Percentiles rank a stretch among this genome's conserved stretches.
Conservation (phyloP, 495 filamentous ascomycete species). For the Aspergillus nanangensis region DNA sequence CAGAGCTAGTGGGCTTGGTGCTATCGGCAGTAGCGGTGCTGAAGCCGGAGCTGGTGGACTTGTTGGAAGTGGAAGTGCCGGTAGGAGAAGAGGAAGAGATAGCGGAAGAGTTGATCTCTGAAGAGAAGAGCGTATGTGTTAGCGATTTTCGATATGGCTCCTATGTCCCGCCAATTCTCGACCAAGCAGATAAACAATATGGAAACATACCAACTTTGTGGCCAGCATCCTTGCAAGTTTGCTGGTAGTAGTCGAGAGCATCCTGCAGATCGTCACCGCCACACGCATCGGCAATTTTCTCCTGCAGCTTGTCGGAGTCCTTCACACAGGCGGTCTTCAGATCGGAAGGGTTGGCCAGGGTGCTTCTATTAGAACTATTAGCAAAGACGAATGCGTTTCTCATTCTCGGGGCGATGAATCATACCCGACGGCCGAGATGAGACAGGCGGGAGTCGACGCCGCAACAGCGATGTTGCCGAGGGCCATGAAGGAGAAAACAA, state of each 20-base stretch:
- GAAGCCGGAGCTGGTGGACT: constrained; percentile 16
- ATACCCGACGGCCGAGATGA: constrained; percentile 35
- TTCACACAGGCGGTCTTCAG: constrained; percentile 27
- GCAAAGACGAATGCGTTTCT: no score
- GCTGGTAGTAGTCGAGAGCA: constrained; percentile 28
- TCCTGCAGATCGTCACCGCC: constrained; percentile 21
- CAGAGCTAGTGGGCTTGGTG: constrained; percentile 4
- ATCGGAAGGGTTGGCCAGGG: constrained; percentile 24
- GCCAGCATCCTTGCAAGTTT: constrained; percentile 26
- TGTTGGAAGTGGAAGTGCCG: constrained; percentile 9
- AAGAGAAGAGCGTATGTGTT: no score
- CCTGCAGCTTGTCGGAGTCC: constrained; percentile 24
- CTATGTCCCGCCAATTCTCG: no score
- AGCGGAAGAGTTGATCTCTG: constrained; percentile 7
- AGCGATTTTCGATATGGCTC: no score
- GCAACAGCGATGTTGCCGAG: constrained; percentile 30
- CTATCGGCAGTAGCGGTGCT: constrained; percentile 13
- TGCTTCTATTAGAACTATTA: constrained; percentile 17
- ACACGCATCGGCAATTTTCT: constrained; percentile 21
- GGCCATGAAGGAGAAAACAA: constrained; percentile 30
- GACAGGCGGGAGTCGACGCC: constrained; percentile 27
- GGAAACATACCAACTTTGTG: constrained; percentile 32
- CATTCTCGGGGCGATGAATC: constrained; percentile 4
- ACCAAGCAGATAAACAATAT: neutral
- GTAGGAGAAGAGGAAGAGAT: constrained; percentile 13